phyloP scores from a whole-genome alignment of 371 early-diverging fungal genomes.

The Mucor indicus region DNA sequence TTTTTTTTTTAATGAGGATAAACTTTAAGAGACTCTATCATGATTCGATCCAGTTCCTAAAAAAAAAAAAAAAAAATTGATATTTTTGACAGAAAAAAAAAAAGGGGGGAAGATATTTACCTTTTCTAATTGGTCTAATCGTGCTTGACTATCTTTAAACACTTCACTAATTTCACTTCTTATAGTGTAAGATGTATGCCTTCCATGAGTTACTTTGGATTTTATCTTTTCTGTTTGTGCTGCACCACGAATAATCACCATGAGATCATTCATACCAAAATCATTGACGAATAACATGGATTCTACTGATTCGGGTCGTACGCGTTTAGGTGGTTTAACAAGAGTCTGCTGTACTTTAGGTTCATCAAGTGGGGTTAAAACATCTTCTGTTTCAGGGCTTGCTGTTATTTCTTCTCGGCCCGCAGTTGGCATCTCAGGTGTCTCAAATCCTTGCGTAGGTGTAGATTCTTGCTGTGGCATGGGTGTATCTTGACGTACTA shows the following conservation, averaged over 20 bases:
- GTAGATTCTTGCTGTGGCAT: conserved; percentile 27
- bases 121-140: conserved; percentile 47
- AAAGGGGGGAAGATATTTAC: conserved; percentile 6
- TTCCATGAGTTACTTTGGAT: not conserved
- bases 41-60: conserved; percentile 36
- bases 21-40: conserved; percentile 33
- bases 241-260: conserved; percentile 47
- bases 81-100: not conserved
- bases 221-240: conserved; percentile 6
- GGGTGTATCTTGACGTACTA: conserved; percentile 45
- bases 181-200: no score
- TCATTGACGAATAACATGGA: conserved; percentile 46
- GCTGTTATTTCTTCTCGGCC: not conserved
- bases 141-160: conserved; percentile 33
- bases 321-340: conserved; percentile 1
- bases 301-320: conserved; percentile 20
- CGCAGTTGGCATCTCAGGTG: conserved; percentile 1
- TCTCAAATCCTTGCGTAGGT: conserved; percentile 7
- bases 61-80: not conserved
- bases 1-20: conserved; percentile 14
- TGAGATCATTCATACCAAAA: conserved; percentile 51
- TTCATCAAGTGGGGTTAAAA: not conserved
- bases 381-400: not conserved
- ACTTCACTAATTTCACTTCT: conserved; percentile 35
- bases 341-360: no score